Percentiles rank a stretch among this genome's conserved stretches.
Conservation (phyloP, 345 rosid genomes). For the Lagerstroemia speciosa region DNA sequence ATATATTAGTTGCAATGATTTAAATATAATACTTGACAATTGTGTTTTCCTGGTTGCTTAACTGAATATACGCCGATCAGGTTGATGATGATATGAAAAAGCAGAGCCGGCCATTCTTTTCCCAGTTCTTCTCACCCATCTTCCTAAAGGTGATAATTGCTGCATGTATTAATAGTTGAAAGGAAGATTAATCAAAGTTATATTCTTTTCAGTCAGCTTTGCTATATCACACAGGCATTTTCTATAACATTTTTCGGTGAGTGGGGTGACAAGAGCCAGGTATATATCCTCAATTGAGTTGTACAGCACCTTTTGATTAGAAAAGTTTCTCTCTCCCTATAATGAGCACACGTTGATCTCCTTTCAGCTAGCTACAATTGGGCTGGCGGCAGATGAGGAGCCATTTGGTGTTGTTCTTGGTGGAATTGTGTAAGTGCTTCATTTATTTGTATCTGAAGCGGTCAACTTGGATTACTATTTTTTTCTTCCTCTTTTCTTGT, state of each 20-base stretch:
- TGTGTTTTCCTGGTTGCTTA: not conserved
- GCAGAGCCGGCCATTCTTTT: constrained; percentile 52
- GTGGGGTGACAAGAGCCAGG: constrained; percentile 99
- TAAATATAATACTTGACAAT: not conserved
- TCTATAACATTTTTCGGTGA: constrained; percentile 93
- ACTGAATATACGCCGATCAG: constrained; percentile 22
- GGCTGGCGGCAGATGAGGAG: constrained; percentile 92
- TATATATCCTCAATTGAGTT: not conserved
- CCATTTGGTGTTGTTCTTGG: constrained; percentile 88
- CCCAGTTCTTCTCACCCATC: constrained; percentile 80
- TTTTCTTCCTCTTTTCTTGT: too few relatives aligned
- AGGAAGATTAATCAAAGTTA: not conserved
- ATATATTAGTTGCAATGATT: not conserved
- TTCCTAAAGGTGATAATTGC: constrained; percentile 53
- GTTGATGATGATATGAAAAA: constrained; percentile 63
- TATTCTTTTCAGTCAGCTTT: constrained; percentile 7
- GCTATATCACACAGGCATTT: constrained; percentile 58
- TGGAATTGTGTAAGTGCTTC: constrained; percentile 54
- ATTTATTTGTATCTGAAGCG: not conserved
- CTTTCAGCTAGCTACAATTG: constrained; percentile 84
- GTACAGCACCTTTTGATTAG: not conserved
- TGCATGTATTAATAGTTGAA: not conserved
- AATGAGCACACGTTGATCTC: constrained; percentile 1
- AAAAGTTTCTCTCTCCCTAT: not conserved
- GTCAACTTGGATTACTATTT: not conserved